Conservation (phyloP, 2,329 filamentous ascomycete genomes). For the Sporothrix sp. region DNA sequence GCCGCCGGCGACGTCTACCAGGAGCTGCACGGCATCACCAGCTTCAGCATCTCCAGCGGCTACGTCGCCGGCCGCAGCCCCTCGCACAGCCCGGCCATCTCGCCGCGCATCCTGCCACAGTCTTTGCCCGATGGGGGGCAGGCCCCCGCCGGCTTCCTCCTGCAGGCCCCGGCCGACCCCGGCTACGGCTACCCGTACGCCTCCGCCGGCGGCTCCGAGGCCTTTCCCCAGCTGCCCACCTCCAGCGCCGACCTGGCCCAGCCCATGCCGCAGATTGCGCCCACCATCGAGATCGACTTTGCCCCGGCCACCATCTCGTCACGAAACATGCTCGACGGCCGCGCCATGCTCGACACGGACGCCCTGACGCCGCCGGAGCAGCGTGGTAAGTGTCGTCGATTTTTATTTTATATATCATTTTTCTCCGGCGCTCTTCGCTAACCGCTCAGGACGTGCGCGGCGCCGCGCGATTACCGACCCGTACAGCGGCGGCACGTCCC, state of each 20-base stretch:
- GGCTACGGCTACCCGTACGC: constrained; percentile 35
- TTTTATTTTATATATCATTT: not conserved
- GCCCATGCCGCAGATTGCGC: constrained; percentile 66
- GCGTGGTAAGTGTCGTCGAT: constrained; percentile 42
- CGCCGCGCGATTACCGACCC: constrained; percentile 52
- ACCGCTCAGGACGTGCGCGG: too few species aligned
- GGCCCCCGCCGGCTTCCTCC: constrained; percentile 29
- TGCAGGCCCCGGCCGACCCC: constrained; percentile 31
- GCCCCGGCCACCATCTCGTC: constrained; percentile 60
- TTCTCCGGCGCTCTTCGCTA: too few species aligned
- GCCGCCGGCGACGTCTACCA: constrained; percentile 55
- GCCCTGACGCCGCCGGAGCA: constrained; percentile 70
- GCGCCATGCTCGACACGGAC: constrained; percentile 59
- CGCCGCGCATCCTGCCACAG: constrained; percentile 50
- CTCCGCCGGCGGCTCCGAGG: constrained; percentile 29
- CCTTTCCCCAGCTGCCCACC: constrained; percentile 42
- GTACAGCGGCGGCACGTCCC: constrained; percentile 40
- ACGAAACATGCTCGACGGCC: constrained; percentile 55
- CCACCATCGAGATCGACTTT: constrained; percentile 89
- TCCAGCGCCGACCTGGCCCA: constrained; percentile 53
- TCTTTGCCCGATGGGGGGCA: constrained; percentile 44
- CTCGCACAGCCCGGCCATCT: constrained; percentile 62
- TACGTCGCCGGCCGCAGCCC: constrained; percentile 62
- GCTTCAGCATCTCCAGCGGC: constrained; percentile 70
- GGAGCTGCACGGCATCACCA: constrained; percentile 66